Evolutionary conservation across 2,329 filamentous ascomycete species (phyloP).

Genomic region (Cordyceps cateniannulata): DNA sequence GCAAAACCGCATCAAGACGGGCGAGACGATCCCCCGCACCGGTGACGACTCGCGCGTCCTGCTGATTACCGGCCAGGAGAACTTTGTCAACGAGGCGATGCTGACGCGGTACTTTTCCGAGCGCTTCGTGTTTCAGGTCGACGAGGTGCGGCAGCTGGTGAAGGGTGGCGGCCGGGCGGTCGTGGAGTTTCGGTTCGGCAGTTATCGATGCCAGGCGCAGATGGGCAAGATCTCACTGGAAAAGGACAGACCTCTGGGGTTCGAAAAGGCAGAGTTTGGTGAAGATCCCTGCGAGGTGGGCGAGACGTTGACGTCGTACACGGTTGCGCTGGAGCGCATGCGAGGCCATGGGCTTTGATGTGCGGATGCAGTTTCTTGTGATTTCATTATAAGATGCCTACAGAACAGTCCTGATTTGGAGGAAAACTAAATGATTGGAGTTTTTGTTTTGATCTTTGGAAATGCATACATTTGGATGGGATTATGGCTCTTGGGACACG

Average conservation of each 20-base stretch:
- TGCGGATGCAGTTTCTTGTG: background rate
- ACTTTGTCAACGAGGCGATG: conserved; percentile 35
- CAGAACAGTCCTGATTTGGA: no score
- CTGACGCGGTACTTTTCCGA: conserved; percentile 35
- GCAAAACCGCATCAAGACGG: conserved; percentile 43
- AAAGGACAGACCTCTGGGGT: conserved; percentile 26
- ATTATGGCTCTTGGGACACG: background rate
- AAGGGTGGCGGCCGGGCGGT: conserved; percentile 22
- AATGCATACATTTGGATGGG: background rate
- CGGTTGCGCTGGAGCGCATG: conserved; percentile 27
- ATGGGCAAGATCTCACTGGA: conserved; percentile 36
- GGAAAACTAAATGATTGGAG: no score
- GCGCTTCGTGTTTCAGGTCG: conserved; percentile 42
- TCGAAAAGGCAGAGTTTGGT: conserved; percentile 33
- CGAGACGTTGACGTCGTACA: conserved; percentile 25
- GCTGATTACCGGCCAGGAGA: conserved; percentile 38
- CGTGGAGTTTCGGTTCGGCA: conserved; percentile 48
- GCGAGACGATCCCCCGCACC: conserved; percentile 20
- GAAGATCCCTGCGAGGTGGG: conserved; percentile 32
- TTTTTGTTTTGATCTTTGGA: no score
- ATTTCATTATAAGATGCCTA: background rate
- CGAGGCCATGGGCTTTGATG: conserved; percentile 24
- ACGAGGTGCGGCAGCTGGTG: conserved; percentile 31
- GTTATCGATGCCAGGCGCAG: conserved; percentile 49
- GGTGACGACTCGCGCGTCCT: conserved; percentile 40